phyloP scores from a whole-genome alignment of 1,284 basidiomycete species.

The Abortiporus biennis region DNA sequence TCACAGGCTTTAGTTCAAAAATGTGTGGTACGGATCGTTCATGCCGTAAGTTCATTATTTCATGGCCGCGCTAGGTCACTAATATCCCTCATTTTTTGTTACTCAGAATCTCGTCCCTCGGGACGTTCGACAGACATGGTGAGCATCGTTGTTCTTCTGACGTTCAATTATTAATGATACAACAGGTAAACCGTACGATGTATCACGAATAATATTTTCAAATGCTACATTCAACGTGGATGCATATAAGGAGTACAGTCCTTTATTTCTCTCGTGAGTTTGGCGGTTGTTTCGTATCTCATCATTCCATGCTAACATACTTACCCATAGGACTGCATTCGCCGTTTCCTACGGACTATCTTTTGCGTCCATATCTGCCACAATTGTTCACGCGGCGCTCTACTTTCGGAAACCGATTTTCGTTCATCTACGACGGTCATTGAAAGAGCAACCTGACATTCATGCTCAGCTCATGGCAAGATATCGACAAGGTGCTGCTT shows the following conservation, averaged over 20 bases:
- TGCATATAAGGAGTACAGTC: constrained; percentile 77
- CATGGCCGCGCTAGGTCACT: too few relatives aligned
- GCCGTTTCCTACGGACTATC: constrained; percentile 39
- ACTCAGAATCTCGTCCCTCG: constrained; percentile 43
- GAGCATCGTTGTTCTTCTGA: neutral
- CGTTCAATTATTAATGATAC: neutral
- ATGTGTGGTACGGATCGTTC: constrained; percentile 58
- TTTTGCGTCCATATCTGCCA: constrained; percentile 67
- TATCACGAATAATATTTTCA: constrained; percentile 54
- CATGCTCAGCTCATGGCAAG: constrained; percentile 72
- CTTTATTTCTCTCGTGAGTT: constrained; percentile 65
- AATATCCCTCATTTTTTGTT: neutral
- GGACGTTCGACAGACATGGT: constrained; percentile 62
- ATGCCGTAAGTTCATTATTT: constrained; percentile 19
- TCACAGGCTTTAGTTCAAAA: constrained; percentile 35
- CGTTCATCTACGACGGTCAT: constrained; percentile 36
- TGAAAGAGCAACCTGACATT: constrained; percentile 56
- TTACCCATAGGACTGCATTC: constrained; percentile 39
- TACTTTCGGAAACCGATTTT: constrained; percentile 56
- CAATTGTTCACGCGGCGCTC: constrained; percentile 68
- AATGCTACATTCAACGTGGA: constrained; percentile 53
- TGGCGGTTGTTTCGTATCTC: neutral
- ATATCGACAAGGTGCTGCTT: constrained; percentile 48
- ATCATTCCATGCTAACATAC: neutral
- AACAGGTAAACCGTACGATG: constrained; percentile 50